Evolutionary conservation across 768 basidiomycete species (phyloP), one percentile per base, ranked within the genome.

Genomic region (Hirschioporus abietinus): DNA sequence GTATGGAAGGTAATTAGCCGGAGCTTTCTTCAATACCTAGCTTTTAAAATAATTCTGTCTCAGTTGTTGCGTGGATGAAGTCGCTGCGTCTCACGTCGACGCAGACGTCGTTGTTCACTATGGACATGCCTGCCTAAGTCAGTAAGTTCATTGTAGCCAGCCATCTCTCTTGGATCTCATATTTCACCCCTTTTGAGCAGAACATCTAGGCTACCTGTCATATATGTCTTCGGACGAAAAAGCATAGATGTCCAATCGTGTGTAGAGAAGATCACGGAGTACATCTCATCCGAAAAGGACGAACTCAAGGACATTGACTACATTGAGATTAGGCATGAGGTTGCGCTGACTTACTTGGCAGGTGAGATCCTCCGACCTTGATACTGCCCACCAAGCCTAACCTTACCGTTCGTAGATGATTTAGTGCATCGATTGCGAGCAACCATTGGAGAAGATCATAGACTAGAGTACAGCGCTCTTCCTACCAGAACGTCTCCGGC

Each of bases 51-150:
- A 24, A 42, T 26, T 58, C 62, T 27, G 66, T 58, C 27, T 20
- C 72, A 95, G 96, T 72, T 99, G 97, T 72, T 99, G 97, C 74
- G 94, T 96, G 1, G 97, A 99, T 72, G 93, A 98, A 71, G 91
- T 99, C 6, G 91, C 95, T 6, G 95, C 96, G 3, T 90, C 95
- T 71, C 97, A 99, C 73, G 88, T 95, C 60, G 88, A 95, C 69
- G 94, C 95, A 0, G 93, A 98, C 73, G 86, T 89, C 8, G 83
- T 97, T 68, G 89, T 99, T 1, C 96, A 99, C 73, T 98, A 97
- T 72, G 96, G 96, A 1, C 92, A 97, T 79, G 95, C 96, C 0
- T 99, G 97, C 75, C 85, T 98, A 81, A 94, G 91, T 74, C 86
- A 89, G 95, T 96, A 71, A 69, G 93, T 81, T 35, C 26, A 24